A percentile compares a stretch with the other conserved stretches of the same genome.
Conservation (phyloP, 371 early-diverging fungal species). For the Zopfochytrium polystomum region DNA sequence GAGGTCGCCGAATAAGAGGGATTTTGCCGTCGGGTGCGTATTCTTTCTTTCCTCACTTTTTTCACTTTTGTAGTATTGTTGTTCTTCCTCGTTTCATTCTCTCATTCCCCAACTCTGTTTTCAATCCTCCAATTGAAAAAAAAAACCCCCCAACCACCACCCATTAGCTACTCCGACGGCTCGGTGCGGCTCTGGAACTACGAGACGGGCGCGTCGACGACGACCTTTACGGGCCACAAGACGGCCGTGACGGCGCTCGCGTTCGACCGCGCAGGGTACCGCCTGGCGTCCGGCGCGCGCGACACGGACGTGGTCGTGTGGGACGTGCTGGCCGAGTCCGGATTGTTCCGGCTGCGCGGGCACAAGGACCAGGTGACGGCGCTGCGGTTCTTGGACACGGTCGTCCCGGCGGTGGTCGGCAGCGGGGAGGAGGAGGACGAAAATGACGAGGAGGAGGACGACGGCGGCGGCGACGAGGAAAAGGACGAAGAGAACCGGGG, state of each 20-base stretch:
- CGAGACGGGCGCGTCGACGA: slow-evolving; percentile 42
- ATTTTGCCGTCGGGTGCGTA: slow-evolving; percentile 76
- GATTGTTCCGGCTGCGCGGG: slow-evolving; percentile 84
- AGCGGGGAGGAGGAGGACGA: no score
- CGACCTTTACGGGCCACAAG: slow-evolving; percentile 89
- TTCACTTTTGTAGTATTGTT: no score
- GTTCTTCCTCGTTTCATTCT: no score
- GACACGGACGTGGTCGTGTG: slow-evolving; percentile 94
- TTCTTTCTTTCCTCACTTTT: slow-evolving; percentile 27
- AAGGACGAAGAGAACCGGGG: no score
- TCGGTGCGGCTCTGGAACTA: slow-evolving; percentile 71
- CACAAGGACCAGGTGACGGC: slow-evolving; percentile 90
- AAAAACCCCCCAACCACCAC: background rate
- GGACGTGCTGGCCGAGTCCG: slow-evolving; percentile 90
- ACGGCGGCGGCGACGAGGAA: no score
- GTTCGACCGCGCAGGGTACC: slow-evolving; percentile 73
- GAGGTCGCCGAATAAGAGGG: slow-evolving; percentile 13
- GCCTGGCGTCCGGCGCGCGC: slow-evolving; percentile 83
- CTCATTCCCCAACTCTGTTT: no score
- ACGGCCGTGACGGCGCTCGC: slow-evolving; percentile 78
- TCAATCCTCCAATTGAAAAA: background rate
- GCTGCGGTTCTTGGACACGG: slow-evolving; percentile 28
- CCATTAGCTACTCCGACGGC: slow-evolving; percentile 69
- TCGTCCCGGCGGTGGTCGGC: slow-evolving; percentile 10
- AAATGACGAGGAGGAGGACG: no score